A percentile compares a stretch with the other conserved stretches of the same genome.
phyloP scores from a whole-genome alignment of 805 yeast species.

The Cyberlindnera misumaiensis region DNA sequence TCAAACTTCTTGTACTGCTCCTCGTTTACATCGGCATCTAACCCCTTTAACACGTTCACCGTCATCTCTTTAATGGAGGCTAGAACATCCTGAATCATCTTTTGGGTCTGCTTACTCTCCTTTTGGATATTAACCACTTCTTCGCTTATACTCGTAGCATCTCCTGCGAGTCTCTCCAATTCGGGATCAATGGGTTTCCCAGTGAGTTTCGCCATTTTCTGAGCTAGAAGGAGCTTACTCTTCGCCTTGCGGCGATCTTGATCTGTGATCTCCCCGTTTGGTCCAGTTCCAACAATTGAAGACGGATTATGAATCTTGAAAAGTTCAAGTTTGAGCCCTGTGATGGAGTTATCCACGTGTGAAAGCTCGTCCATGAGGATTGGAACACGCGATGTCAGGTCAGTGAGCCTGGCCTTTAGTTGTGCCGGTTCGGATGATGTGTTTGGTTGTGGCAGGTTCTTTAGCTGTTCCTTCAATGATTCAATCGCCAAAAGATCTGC shows the following conservation, averaged over 20 bases:
- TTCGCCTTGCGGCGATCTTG: slow-evolving; percentile 72
- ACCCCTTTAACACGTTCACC: slow-evolving; percentile 28
- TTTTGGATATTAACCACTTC: slow-evolving; percentile 42
- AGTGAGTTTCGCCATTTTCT: slow-evolving; percentile 88
- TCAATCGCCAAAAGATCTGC: slow-evolving; percentile 35
- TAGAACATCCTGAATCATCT: slow-evolving; percentile 63
- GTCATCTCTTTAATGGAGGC: slow-evolving; percentile 59
- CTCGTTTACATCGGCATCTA: slow-evolving; percentile 16
- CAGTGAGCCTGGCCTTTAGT: slow-evolving; percentile 27
- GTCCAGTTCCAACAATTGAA: slow-evolving; percentile 73
- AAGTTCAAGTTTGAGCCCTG: slow-evolving; percentile 55
- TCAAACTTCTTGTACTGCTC: slow-evolving; percentile 63
- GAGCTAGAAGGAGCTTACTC: slow-evolving; percentile 67
- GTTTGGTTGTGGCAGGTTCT: slow-evolving; percentile 29
- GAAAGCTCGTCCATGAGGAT: slow-evolving; percentile 53
- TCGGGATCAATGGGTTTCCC: slow-evolving; percentile 51
- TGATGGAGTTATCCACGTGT: slow-evolving; percentile 58
- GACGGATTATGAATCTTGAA: slow-evolving; percentile 63
- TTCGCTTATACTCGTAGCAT: slow-evolving; percentile 36
- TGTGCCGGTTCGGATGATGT: slow-evolving; percentile 20
- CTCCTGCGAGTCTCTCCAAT: slow-evolving; percentile 29
- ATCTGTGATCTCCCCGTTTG: slow-evolving; percentile 80
- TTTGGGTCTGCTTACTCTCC: slow-evolving; percentile 50
- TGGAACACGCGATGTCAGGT: slow-evolving; percentile 44
- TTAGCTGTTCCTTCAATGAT: slow-evolving; percentile 40